Evolutionary conservation across 768 basidiomycete genomes (phyloP), one percentile per base, ranked within the genome.

Genomic region (Leucogyrophana mollusca): DNA sequence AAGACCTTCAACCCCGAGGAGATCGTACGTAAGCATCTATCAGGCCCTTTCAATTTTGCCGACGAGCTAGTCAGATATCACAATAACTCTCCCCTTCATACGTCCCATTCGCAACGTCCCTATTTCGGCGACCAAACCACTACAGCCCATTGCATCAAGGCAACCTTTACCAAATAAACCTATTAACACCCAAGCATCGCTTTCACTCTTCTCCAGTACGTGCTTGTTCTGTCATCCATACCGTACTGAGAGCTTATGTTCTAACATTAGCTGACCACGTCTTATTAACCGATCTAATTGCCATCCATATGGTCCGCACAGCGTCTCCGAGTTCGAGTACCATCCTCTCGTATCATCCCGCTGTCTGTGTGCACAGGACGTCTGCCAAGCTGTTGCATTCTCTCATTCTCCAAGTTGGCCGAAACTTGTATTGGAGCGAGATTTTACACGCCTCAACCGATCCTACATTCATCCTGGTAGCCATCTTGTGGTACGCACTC

Each of bases 401-500:
- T 1, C 46, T 55, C 33, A 24, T 55, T 16, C 41, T 34, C 10
- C 27, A 42, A 33, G 43, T 48, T 0, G 45, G 52, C 2, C 18
- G 44, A 5, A 50, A 40, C 18, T 16, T 40, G 23, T 56, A 55
- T 44, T 56, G 55, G 54, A 22, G 21, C 10, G 42, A 56, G 36
- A 52, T 56, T 45, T 52, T 55, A 34, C 6, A 32, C 4, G 34
- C 44, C 30, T 48, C 13, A 49, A 59, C 56, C 5, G 77, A 78
- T 46, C 74, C 77, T 4, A 79, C 76, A 1, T 77, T 78, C 47
- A 61, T 79, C 24, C 61, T 79, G 27, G 50, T 79, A 11, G 64
- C 69, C 35, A 57, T 74, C 14, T 53, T 79, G 30, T 79, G 78
- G 78, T 76, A 76, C 48, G 71, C 74, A 2, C 55, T 78, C 9